Evolutionary conservation across 805 yeast genomes (phyloP).

Genomic region (Suhomyces kilbournensis): DNA sequence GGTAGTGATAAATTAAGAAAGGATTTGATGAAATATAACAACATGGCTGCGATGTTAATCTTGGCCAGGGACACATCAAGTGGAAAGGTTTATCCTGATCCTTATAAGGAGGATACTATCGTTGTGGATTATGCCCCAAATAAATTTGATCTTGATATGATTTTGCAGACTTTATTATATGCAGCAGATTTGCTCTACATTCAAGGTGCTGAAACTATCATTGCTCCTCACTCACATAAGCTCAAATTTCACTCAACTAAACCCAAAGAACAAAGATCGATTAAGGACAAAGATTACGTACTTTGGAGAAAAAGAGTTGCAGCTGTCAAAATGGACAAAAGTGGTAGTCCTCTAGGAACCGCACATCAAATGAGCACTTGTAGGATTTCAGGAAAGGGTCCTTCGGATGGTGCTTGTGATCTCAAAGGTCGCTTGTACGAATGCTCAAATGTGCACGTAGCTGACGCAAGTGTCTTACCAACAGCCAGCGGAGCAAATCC

Average conservation of each 20-base stretch:
- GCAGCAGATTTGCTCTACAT: slow-evolving; percentile 47
- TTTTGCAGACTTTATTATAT: slow-evolving; percentile 34
- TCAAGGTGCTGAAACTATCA: slow-evolving; percentile 47
- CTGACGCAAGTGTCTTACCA: slow-evolving; percentile 30
- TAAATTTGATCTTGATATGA: slow-evolving; percentile 40
- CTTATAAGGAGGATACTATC: slow-evolving; percentile 29
- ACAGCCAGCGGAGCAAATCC: slow-evolving; percentile 29
- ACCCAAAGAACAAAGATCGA: slow-evolving; percentile 35
- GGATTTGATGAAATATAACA: slow-evolving; percentile 34
- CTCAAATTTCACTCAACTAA: slow-evolving; percentile 37
- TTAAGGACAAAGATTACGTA: slow-evolving; percentile 44
- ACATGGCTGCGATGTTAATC: slow-evolving; percentile 38
- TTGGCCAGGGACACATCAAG: slow-evolving; percentile 45
- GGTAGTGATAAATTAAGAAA: slow-evolving; percentile 31
- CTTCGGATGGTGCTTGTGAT: slow-evolving; percentile 25
- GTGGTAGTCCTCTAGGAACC: slow-evolving; percentile 26
- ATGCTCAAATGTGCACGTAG: slow-evolving; percentile 25
- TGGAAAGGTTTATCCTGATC: slow-evolving; percentile 38
- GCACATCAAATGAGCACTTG: slow-evolving; percentile 30
- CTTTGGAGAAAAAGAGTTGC: slow-evolving; percentile 31
- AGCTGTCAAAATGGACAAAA: slow-evolving; percentile 25
- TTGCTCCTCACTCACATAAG: slow-evolving; percentile 29
- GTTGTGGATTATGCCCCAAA: slow-evolving; percentile 38
- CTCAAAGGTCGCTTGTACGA: slow-evolving; percentile 22
- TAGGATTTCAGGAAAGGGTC: slow-evolving; percentile 25